Evolutionary conservation across 106 monocot genomes (phyloP).

Genomic region (Acanthochlamys bracteata): DNA sequence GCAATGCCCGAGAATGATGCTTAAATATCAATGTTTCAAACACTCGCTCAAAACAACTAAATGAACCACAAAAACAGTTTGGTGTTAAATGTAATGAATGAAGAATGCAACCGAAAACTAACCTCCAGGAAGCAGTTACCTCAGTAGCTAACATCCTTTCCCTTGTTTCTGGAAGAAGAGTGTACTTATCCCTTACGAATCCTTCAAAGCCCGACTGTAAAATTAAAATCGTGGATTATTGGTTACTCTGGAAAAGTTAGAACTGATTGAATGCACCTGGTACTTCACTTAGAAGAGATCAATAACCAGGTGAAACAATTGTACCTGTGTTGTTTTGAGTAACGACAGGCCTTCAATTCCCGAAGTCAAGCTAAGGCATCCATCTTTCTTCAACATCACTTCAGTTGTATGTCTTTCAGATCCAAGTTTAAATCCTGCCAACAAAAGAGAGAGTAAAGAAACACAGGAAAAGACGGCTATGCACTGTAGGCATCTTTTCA

Average conservation of each 20-base stretch:
- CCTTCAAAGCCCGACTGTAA: slow-evolving; percentile 90
- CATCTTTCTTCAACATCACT: slow-evolving; percentile 63
- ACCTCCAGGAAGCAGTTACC: slow-evolving; percentile 64
- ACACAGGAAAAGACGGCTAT: too few relatives aligned
- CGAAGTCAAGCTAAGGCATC: slow-evolving; percentile 52
- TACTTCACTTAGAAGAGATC: too few relatives aligned
- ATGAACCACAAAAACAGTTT: too few relatives aligned
- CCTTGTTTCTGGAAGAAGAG: slow-evolving; percentile 77
- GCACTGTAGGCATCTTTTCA: too few relatives aligned
- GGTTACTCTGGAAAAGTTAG: too few relatives aligned
- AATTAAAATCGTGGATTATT: slow-evolving; percentile 3
- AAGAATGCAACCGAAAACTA: too few relatives aligned
- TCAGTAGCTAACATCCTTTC: slow-evolving; percentile 95
- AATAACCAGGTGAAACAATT: too few relatives aligned
- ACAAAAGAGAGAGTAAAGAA: slow-evolving; percentile 4
- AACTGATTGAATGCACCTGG: too few relatives aligned
- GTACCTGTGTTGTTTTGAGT: slow-evolving; percentile 87
- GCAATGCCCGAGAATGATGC: too few relatives aligned
- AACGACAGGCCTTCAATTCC: slow-evolving; percentile 73
- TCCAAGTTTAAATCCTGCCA: slow-evolving; percentile 83
- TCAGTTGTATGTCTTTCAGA: slow-evolving; percentile 73
- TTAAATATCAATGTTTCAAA: too few relatives aligned
- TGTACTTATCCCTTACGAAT: slow-evolving; percentile 77
- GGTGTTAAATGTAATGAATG: too few relatives aligned
- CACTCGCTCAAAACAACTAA: too few relatives aligned